A percentile compares a stretch with the other conserved stretches of the same genome.
phyloP scores from a whole-genome alignment of 495 filamentous ascomycete genomes.

The Symbiotaphrina buchneri region DNA sequence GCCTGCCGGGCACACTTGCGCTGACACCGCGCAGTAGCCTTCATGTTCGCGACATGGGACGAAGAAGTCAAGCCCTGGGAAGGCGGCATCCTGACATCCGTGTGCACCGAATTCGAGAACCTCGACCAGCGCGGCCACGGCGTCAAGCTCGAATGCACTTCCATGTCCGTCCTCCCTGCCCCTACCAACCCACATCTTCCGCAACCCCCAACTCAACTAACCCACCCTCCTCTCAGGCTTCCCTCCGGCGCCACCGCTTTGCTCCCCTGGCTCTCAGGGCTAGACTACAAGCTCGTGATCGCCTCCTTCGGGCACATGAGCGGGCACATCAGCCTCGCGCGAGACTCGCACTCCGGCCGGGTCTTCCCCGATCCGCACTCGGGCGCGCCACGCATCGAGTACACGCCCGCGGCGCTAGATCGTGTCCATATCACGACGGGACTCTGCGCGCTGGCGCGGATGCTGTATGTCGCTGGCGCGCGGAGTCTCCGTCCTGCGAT shows the following conservation, averaged over 20 bases:
- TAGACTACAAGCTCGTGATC: conserved; percentile 42
- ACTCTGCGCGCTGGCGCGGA: conserved; percentile 46
- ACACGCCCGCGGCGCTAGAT: conserved; percentile 47
- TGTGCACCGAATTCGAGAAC: conserved; percentile 60
- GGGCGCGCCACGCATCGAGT: conserved; percentile 38
- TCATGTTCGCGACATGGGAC: conserved; percentile 36
- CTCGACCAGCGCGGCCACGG: conserved; percentile 67
- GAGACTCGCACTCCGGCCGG: conserved; percentile 50
- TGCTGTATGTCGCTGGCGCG: conserved; percentile 56
- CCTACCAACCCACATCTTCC: background rate
- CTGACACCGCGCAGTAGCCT: no score
- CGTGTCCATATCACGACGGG: conserved; percentile 43
- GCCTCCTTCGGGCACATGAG: conserved; percentile 38
- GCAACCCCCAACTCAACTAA: background rate
- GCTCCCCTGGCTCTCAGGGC: conserved; percentile 36
- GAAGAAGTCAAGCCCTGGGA: conserved; percentile 57
- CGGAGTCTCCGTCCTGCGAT: conserved; percentile 46
- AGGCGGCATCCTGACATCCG: conserved; percentile 52
- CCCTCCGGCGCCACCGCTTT: conserved; percentile 30
- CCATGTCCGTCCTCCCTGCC: conserved; percentile 23
- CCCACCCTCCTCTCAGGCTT: conserved; percentile 9
- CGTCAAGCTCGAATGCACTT: conserved; percentile 50
- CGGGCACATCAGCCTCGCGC: conserved; percentile 42
- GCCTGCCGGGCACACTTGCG: no score
- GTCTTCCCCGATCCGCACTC: conserved; percentile 53